phyloP scores from a whole-genome alignment of 176 grass and related monocot species.

The Oryza meyeriana region DNA sequence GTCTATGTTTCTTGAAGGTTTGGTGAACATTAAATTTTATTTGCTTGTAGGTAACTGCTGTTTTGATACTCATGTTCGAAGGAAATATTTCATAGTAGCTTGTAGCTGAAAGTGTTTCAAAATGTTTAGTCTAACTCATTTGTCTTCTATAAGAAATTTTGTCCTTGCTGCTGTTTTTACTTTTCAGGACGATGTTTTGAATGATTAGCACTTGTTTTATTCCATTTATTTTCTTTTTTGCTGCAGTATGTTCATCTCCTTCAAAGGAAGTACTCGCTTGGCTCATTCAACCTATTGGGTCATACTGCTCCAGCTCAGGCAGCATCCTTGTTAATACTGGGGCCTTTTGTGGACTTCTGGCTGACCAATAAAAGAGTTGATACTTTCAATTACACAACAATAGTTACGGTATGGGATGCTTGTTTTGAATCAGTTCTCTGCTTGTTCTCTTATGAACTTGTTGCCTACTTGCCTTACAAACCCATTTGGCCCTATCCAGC shows the following conservation, averaged over 20 bases:
- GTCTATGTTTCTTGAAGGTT: too few relatives aligned
- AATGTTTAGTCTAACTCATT: not conserved
- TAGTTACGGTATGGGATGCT: conserved; percentile 24
- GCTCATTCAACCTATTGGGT: conserved; percentile 59
- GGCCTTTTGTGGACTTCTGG: conserved; percentile 52
- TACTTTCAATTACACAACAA: conserved; percentile 36
- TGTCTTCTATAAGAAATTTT: not conserved
- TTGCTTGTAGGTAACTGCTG: not conserved
- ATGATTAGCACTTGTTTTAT: not conserved
- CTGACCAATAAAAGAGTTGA: conserved; percentile 54
- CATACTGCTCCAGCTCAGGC: conserved; percentile 66
- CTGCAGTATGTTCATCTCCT: conserved; percentile 62
- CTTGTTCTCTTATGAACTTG: not conserved
- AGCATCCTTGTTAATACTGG: conserved; percentile 46
- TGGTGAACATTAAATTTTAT: not conserved
- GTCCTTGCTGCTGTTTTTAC: not conserved
- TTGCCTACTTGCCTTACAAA: not conserved
- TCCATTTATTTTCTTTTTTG: not conserved
- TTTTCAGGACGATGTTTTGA: not conserved
- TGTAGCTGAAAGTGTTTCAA: not conserved
- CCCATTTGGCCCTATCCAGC: not conserved
- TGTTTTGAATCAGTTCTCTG: not conserved
- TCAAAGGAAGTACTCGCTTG: conserved; percentile 59
- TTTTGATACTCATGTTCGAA: not conserved
- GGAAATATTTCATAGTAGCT: not conserved